Base-by-base conservation (phyloP, 2,329 filamentous ascomycete species). In the Furcasterigmium sp. region DNA sequence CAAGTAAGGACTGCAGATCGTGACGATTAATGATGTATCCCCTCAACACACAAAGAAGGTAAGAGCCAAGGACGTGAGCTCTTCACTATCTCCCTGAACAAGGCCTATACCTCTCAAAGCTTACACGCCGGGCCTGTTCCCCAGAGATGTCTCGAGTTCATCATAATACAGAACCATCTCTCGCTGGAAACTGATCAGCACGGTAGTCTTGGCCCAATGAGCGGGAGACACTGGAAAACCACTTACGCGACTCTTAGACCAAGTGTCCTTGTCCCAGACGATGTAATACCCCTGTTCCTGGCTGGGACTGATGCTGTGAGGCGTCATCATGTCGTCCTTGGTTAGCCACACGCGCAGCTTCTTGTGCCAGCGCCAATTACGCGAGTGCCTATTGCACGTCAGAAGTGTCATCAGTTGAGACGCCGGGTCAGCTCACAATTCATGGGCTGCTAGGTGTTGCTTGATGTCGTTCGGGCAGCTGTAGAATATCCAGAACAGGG, bases 331-430 rank as follows among this genome's bases (percentile, higher is more conserved):
- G 44, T 84, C 79, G 53, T 84, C 81, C 59, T 84, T 84, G 5
- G 81, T 84, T 39, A 85, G 62, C 81, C 81, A 85, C 19, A 83
- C 61, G 51, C 80, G 77, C 19, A 80, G 62, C 58, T 81, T 81
- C 65, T 83, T 83, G 58, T 85, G 80, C 75, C 80, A 85, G 47
- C 81, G 69, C 81, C 81, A 85, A 58, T 82, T 82, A 17, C 81
- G 73, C 46, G 73, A 74, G 53, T 79, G 77, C 35, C 80, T 84
- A 45, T 8, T 11, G 20, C 18, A 13, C 13, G 43, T 20, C 38
- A 41, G 15, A 20, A 20, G 3, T 13, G 9, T 5, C 3, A 17
- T 7, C 8, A 44, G 37, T 26, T 8, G 15, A 18, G 32, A 10
- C 2, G 5, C n/a, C n/a, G n/a, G n/a, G 32, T n/a, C 18, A 5